phyloP scores from a whole-genome alignment of 139 green algal genomes.

The Picochlorum sp. region DNA sequence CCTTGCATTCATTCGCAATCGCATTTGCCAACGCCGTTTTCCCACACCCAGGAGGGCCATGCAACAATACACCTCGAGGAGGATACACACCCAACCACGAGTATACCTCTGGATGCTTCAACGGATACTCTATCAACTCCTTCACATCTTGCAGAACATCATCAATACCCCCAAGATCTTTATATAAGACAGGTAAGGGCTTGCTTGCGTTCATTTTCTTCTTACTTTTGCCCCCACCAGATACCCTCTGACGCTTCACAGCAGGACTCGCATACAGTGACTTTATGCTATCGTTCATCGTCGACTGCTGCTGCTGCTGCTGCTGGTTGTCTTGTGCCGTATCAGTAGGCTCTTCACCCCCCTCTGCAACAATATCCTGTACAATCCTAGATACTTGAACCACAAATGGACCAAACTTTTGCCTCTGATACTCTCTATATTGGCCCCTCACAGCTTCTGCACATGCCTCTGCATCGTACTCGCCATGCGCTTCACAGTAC shows the following conservation, averaged over 20 bases:
- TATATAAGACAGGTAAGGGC: constrained; percentile 51
- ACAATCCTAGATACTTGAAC: constrained; percentile 36
- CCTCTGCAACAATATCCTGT: constrained; percentile 13
- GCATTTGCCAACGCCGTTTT: constrained; percentile 88
- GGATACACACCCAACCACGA: constrained; percentile 79
- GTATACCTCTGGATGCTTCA: constrained; percentile 88
- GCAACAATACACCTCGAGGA: constrained; percentile 79
- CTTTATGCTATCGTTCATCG: neutral
- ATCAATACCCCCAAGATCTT: constrained; percentile 79
- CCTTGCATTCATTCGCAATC: constrained; percentile 83
- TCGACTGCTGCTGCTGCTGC: neutral
- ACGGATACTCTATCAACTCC: constrained; percentile 81
- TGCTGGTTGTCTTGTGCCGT: neutral
- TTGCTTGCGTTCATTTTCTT: constrained; percentile 5
- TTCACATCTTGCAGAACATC: constrained; percentile 65
- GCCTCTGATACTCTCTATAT: constrained; percentile 64
- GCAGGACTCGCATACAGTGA: neutral
- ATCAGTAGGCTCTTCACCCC: neutral
- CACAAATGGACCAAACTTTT: constrained; percentile 38
- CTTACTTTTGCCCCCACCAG: neutral
- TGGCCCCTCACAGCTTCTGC: constrained; percentile 37
- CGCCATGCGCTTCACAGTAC: constrained; percentile 51
- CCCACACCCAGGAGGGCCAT: constrained; percentile 75
- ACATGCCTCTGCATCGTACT: constrained; percentile 54
- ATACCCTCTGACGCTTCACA: neutral